Evolutionary conservation across 352 stramenopile species (phyloP), one percentile per base, ranked within the genome.

Genomic region (Aphanomyces euteiches): DNA sequence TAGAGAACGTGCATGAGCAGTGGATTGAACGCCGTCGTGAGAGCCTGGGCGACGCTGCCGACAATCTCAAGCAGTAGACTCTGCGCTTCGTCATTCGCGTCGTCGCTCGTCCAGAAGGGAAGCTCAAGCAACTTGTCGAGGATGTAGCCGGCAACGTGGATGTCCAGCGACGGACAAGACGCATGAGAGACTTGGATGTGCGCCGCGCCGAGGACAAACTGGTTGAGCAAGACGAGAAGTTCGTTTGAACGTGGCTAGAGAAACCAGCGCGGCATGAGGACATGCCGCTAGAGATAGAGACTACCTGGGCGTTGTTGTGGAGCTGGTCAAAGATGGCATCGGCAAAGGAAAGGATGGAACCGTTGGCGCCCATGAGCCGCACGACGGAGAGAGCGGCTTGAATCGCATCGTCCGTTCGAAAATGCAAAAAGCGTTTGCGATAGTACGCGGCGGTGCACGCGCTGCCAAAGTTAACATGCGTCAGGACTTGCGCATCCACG

Each of bases 1-100:
- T 93, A 94, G 39, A 95, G 59, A 12, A 82, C 77, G 58, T 91
- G 76, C 8, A 95, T 75, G 43, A 95, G 66, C 53, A 94, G 89
- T 7, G 81, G 36, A 5, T 72, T 73, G 39, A 93, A 93, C 39
- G 81, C 75, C 1, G n/a, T 21, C 0, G 75, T 72, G 47, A 88
- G 69, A 39, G 91, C 79, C 69, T 95, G 77, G 2, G 81, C 86
- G 70, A 85, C 92, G 15, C 90, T 69, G 28, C 85, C 86, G 65
- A 95, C 66, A 41, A 80, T 89, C 45, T 95, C 88, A 28, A 92
- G 76, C 74, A 93, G 76, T 5, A 94, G 6, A 74, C 36, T 86
- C 80, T 66, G 77, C 76, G 66, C 87, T 77, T 13, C 75, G 34
- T 81, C 36, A 84, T 73, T 50, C 72, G 38, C 6, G 28, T 53